A percentile compares a stretch with the other conserved stretches of the same genome.
Conservation (phyloP, 331 rosid genomes). For the Pyrus hybrid region DNA sequence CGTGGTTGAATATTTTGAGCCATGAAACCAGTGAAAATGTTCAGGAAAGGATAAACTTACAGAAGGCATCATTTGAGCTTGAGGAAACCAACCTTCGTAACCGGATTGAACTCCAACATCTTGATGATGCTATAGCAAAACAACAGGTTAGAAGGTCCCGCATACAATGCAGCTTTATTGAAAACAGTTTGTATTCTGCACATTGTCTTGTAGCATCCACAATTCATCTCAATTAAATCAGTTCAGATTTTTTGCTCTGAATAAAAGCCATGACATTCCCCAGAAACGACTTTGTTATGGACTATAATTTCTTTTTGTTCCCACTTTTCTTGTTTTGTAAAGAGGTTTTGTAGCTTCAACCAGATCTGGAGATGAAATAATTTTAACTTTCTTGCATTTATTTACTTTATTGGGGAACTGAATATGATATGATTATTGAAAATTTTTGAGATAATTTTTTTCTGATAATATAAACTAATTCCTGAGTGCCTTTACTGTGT, state of each 20-base stretch:
- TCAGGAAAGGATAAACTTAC: conserved; percentile 59
- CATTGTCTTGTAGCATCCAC: not conserved
- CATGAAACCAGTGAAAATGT: conserved; percentile 59
- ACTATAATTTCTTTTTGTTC: not conserved
- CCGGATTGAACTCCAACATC: conserved; percentile 49
- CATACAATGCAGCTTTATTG: not conserved
- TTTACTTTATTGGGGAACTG: not conserved
- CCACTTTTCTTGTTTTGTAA: not conserved
- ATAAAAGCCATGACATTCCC: not conserved
- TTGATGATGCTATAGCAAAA: conserved; percentile 52
- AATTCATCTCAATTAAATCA: not conserved
- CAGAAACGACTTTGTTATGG: not conserved
- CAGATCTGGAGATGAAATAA: not conserved
- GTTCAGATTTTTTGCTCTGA: not conserved
- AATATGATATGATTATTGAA: not conserved
- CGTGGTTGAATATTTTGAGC: conserved; percentile 49
- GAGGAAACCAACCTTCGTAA: conserved; percentile 53
- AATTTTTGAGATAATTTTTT: not conserved
- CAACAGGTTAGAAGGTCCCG: conserved; percentile 29
- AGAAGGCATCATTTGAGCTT: conserved; percentile 53
- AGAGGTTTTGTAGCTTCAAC: not conserved
- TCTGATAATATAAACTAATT: not conserved
- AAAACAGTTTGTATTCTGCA: not conserved
- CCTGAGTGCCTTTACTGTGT: conserved; percentile 1
- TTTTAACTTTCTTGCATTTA: not conserved